Percentiles rank a stretch among this genome's conserved stretches.
These are phyloP conservation scores for Chaetomiaceae sp. DNA, from an alignment of 2,329 filamentous ascomycete genomes.

Conservation along the genomic window DNA sequence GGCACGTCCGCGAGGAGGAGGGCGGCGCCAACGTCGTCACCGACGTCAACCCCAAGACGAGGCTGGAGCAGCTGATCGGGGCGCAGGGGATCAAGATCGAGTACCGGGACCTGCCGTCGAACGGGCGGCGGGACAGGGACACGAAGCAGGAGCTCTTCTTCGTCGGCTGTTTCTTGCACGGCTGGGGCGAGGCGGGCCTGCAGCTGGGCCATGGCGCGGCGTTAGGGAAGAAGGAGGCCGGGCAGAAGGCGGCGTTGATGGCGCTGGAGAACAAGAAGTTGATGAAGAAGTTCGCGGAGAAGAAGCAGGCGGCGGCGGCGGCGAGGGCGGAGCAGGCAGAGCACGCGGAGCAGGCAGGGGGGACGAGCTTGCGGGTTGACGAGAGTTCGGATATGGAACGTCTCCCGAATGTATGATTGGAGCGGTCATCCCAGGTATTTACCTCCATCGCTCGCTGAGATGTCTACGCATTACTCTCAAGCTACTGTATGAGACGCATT, in stretches of 20 bases:
- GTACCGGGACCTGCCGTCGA: slow-evolving; percentile 52
- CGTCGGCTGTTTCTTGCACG: slow-evolving; percentile 59
- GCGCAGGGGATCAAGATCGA: slow-evolving; percentile 52
- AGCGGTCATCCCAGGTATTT: no score
- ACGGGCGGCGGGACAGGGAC: slow-evolving; percentile 48
- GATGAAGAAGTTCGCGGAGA: slow-evolving; percentile 43
- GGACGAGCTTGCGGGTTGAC: neutral
- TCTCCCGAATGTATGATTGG: no score
- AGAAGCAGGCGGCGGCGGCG: slow-evolving; percentile 40
- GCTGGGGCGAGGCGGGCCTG: slow-evolving; percentile 60
- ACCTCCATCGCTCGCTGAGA: no score
- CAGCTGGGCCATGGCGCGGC: slow-evolving; percentile 58
- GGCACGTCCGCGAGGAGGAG: slow-evolving; percentile 45
- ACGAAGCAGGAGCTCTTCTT: slow-evolving; percentile 52
- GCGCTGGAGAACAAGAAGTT: slow-evolving; percentile 62
- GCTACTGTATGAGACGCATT: no score
- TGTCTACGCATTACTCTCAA: no score
- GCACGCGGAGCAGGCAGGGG: slow-evolving; percentile 6
- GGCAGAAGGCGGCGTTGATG: slow-evolving; percentile 56
- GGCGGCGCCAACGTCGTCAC: slow-evolving; percentile 20
- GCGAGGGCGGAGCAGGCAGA: slow-evolving; percentile 25
- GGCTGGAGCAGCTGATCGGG: slow-evolving; percentile 46
- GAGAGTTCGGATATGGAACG: no score
- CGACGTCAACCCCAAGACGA: slow-evolving; percentile 41
- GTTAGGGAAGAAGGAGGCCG: slow-evolving; percentile 63